phyloP scores from a whole-genome alignment of 2,329 filamentous ascomycete species.

The Coniochaeta pulveracea region DNA sequence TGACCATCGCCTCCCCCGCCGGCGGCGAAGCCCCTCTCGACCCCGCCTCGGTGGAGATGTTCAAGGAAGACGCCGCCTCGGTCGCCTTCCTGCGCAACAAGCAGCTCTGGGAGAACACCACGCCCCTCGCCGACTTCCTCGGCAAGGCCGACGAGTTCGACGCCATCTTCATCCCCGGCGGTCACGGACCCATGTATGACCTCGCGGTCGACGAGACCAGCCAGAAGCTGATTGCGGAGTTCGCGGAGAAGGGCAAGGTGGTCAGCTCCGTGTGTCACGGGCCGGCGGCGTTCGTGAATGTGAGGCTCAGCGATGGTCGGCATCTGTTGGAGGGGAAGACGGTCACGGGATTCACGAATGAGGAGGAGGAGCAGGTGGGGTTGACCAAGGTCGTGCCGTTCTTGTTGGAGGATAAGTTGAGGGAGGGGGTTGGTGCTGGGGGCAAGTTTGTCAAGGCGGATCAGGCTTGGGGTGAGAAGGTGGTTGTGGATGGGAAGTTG shows the following conservation, averaged over 20 bases:
- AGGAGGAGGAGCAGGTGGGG: constrained; percentile 36
- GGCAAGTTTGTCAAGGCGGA: constrained; percentile 45
- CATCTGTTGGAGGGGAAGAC: constrained; percentile 42
- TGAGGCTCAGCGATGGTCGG: constrained; percentile 36
- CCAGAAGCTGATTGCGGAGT: constrained; percentile 49
- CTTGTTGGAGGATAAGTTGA: constrained; percentile 44
- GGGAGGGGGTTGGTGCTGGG: constrained; percentile 28
- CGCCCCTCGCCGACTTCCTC: constrained; percentile 42
- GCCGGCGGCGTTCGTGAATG: constrained; percentile 49
- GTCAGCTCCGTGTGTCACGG: constrained; percentile 61
- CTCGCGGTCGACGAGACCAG: constrained; percentile 45
- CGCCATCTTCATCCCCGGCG: constrained; percentile 46
- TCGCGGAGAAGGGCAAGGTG: constrained; percentile 48
- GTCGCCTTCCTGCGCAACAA: constrained; percentile 44
- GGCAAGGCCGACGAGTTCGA: constrained; percentile 50
- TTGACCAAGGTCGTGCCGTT: constrained; percentile 40
- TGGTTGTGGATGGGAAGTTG: constrained; percentile 37
- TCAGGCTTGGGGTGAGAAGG: constrained; percentile 35
- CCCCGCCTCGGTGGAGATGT: constrained; percentile 42
- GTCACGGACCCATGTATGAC: constrained; percentile 57
- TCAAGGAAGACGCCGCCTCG: constrained; percentile 39
- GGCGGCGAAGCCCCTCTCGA: constrained; percentile 53
- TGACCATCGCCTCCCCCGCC: constrained; percentile 49
- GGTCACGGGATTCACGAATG: constrained; percentile 49
- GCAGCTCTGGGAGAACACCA: constrained; percentile 52